phyloP scores from a whole-genome alignment of 2,329 filamentous ascomycete species.

The Colletotrichum sp. region DNA sequence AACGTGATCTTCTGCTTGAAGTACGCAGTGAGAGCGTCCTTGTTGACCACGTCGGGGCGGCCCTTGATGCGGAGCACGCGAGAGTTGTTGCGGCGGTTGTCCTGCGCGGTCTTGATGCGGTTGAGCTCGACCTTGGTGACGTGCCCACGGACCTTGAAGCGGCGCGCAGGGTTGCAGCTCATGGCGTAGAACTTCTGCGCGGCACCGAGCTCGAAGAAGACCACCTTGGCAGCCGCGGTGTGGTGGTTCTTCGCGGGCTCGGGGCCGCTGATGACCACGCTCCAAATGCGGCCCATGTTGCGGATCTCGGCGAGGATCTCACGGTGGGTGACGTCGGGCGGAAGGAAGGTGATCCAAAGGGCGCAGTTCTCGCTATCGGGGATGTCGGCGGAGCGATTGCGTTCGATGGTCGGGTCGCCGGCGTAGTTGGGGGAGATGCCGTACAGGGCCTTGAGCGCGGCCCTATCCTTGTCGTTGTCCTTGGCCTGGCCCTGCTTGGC shows the following conservation, averaged over 20 bases:
- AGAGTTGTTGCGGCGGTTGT: slow-evolving; percentile 33
- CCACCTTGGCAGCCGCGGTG: slow-evolving; percentile 51
- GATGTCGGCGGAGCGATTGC: slow-evolving; percentile 46
- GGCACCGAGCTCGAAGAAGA: slow-evolving; percentile 49
- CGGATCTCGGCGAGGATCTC: slow-evolving; percentile 51
- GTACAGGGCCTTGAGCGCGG: neutral
- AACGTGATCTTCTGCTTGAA: slow-evolving; percentile 51
- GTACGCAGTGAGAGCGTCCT: slow-evolving; percentile 38
- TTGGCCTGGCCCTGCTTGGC: neutral
- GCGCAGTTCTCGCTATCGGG: slow-evolving; percentile 50
- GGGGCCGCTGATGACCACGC: slow-evolving; percentile 56
- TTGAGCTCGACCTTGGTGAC: slow-evolving; percentile 49
- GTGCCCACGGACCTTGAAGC: slow-evolving; percentile 41
- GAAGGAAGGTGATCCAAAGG: slow-evolving; percentile 59
- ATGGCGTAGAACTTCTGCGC: slow-evolving; percentile 39
- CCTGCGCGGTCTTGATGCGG: slow-evolving; percentile 46
- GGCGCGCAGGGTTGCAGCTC: slow-evolving; percentile 24
- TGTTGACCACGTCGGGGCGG: slow-evolving; percentile 47
- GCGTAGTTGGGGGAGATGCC: slow-evolving; percentile 40
- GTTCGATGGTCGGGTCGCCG: slow-evolving; percentile 38
- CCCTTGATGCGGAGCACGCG: slow-evolving; percentile 59
- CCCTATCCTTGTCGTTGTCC: neutral
- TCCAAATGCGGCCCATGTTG: slow-evolving; percentile 55
- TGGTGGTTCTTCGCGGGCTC: slow-evolving; percentile 37
- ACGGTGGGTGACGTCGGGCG: slow-evolving; percentile 43